phyloP scores from a whole-genome alignment of 495 filamentous ascomycete genomes.

The Hypoxylon perforatum region DNA sequence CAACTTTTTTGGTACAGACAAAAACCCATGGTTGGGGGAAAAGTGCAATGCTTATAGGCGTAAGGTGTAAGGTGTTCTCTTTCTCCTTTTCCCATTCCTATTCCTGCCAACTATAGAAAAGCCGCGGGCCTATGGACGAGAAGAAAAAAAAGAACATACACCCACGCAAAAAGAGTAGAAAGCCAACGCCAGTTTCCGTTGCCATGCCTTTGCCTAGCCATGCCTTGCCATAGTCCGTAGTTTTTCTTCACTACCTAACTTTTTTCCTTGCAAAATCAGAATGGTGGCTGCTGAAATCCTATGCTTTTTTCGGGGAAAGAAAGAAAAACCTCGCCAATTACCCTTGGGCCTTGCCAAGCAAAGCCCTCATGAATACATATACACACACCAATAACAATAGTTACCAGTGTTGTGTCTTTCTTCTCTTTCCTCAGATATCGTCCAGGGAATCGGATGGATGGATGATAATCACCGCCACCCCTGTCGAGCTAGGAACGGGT shows the following conservation, averaged over 20 bases:
- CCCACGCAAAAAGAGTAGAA: neutral
- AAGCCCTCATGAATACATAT: too few species aligned
- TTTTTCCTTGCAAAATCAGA: slow-evolving; percentile 16
- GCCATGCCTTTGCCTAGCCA: neutral
- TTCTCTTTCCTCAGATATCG: neutral
- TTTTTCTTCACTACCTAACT: too few species aligned
- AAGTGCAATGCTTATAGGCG: slow-evolving; percentile 16
- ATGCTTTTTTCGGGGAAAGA: neutral
- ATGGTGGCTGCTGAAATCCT: too few species aligned
- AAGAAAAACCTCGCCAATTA: too few species aligned
- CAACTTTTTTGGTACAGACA: neutral
- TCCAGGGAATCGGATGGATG: neutral
- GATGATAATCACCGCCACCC: slow-evolving; percentile 30
- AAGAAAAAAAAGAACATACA: too few species aligned
- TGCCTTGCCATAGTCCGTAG: slow-evolving; percentile 4
- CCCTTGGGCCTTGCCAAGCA: too few species aligned
- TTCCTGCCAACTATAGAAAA: too few species aligned
- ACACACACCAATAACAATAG: too few species aligned
- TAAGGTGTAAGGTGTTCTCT: neutral
- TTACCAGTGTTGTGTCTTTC: neutral
- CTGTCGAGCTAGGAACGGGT: slow-evolving; percentile 31
- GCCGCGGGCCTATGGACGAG: neutral
- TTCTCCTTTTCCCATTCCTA: too few species aligned
- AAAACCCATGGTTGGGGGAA: neutral
- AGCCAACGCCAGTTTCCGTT: neutral